These are phyloP conservation scores for Suhomyces prunicola DNA, from an alignment of 805 yeast species.

Conservation along the genomic window DNA sequence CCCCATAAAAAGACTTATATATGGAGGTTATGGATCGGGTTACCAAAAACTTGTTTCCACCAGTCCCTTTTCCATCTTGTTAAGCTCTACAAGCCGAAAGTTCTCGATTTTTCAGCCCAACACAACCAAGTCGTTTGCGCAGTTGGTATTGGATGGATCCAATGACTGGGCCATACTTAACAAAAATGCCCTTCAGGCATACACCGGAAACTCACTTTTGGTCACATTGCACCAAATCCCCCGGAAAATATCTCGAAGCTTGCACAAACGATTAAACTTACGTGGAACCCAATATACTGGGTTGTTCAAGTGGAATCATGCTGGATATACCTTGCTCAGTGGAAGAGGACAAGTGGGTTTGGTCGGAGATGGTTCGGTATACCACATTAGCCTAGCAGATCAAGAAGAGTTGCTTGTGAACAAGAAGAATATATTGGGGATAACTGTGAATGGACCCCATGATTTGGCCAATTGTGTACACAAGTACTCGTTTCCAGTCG, in stretches of 20 bases:
- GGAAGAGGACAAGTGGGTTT: constrained; percentile 60
- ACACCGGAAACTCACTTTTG: constrained; percentile 50
- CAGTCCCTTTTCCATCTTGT: constrained; percentile 42
- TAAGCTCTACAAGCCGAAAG: constrained; percentile 35
- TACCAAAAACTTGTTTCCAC: constrained; percentile 51
- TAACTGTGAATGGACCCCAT: constrained; percentile 47
- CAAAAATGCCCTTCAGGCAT: constrained; percentile 46
- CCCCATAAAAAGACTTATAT: constrained; percentile 41
- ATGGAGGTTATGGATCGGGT: constrained; percentile 43
- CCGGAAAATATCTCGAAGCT: constrained; percentile 29
- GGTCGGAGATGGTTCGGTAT: constrained; percentile 54
- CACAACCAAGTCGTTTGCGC: constrained; percentile 40
- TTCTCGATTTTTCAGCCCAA: constrained; percentile 10
- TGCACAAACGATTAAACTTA: constrained; percentile 21
- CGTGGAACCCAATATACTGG: constrained; percentile 38
- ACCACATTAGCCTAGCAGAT: constrained; percentile 42
- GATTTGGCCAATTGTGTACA: constrained; percentile 43
- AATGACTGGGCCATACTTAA: constrained; percentile 61
- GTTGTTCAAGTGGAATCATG: constrained; percentile 27
- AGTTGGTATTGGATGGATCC: constrained; percentile 52
- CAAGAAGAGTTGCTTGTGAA: constrained; percentile 50
- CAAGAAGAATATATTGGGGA: constrained; percentile 45
- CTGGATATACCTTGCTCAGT: constrained; percentile 47
- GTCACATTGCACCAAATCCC: constrained; percentile 42
- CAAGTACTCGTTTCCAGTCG: constrained; percentile 19